Base-by-base conservation (phyloP, 169 alveolate genomes). In the Plasmodium yoelii region DNA sequence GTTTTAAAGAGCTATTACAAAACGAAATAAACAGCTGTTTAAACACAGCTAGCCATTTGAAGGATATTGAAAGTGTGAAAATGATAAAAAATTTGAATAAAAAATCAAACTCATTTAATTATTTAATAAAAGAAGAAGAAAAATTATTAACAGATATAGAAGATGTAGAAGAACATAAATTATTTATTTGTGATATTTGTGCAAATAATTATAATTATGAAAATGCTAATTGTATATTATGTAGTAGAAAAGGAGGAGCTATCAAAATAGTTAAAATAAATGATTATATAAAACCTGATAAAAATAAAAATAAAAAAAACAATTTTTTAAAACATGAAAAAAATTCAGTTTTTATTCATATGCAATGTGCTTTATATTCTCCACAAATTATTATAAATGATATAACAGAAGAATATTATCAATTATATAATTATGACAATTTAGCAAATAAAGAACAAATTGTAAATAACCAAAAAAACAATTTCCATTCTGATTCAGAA, bases 171-270 rank as follows among this genome's bases (percentile, higher is more conserved):
- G 90, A 68, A 22, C 67, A 61, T 24, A 82, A 82, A 44, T 65
- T 82, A 57, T 82, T 82, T 46, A 64, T 82, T 18, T 82, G 90
- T 56, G 90, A 82, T 67, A 13, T 82, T n/a, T 82, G 90, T 67
- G 84, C 86, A n/a, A 65, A 82, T 56, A 82, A 82, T 82, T 82
- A 69, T 68, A 61, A 18, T 7, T 47, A 65, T 68, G 90, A 82
- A 55, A 82, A 69, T 55, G 90, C 57, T 2, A 82, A 82, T 9
- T 82, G 90, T 34, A 82, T 82, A 42, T 60, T 82, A 34, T 82
- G 90, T 47, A 82, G 90, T 44, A 55, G 90, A 18, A 82, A 60
- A 46, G 90, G 90, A 18, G 90, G 90, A 5, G 90, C 90, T 19
- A 53, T 82, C 8, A 82, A 82, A 82, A 56, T 65, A 15, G 57